These are phyloP conservation scores for Pseudogymnoascus sp. DNA, from an alignment of 2,329 filamentous ascomycete species.

Conservation along the genomic window DNA sequence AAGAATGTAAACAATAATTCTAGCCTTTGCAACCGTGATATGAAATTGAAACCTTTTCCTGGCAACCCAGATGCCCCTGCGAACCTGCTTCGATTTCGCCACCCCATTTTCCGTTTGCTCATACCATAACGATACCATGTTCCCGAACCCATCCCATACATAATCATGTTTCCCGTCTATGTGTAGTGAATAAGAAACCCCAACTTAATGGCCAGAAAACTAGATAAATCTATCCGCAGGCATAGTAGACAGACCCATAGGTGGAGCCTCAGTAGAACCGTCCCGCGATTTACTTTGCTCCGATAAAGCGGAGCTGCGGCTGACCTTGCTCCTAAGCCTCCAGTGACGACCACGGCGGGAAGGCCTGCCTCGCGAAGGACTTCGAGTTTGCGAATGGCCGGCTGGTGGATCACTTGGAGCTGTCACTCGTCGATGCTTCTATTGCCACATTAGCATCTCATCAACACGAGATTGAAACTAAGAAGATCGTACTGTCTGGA, in stretches of 20 bases:
- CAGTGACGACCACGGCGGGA: constrained; percentile 24
- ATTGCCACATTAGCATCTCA: constrained; percentile 2
- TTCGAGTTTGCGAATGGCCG: constrained; percentile 14
- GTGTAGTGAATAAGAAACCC: background rate
- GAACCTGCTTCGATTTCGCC: background rate
- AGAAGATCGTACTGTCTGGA: background rate
- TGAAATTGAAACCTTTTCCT: background rate
- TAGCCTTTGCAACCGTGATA: background rate
- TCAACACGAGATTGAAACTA: background rate
- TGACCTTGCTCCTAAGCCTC: constrained; percentile 22
- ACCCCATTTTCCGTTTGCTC: background rate
- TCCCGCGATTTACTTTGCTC: background rate
- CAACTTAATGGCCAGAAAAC: background rate
- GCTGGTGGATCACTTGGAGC: constrained; percentile 25
- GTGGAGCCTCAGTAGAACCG: background rate
- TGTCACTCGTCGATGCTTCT: constrained; percentile 25
- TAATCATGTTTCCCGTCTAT: background rate
- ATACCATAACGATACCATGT: background rate
- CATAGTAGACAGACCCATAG: background rate
- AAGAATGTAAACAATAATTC: background rate
- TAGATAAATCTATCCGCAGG: background rate
- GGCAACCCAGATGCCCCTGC: background rate
- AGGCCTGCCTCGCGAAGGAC: constrained; percentile 15
- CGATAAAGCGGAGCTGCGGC: background rate
- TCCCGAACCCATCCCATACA: background rate